A percentile compares a stretch with the other conserved stretches of the same genome.
Conservation (phyloP, 2,329 filamentous ascomycete genomes). For the Scytalidium sp. region DNA sequence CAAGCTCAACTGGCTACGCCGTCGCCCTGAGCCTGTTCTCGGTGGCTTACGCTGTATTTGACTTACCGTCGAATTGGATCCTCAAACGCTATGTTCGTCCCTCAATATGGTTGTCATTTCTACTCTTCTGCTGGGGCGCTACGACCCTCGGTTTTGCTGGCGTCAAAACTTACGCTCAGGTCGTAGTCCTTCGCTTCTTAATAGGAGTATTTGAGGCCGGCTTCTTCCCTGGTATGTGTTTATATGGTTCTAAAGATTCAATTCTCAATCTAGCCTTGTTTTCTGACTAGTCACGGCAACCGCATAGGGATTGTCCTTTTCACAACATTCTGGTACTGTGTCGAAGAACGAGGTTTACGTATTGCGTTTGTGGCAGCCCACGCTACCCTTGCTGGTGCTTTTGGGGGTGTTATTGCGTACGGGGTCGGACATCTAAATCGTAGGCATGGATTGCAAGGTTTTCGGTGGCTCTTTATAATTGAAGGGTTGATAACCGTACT, state of each 20-base stretch:
- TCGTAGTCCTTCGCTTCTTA: conserved; percentile 56
- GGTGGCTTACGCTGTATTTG: conserved; percentile 3
- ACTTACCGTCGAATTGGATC: conserved; percentile 4
- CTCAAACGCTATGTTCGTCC: conserved; percentile 1
- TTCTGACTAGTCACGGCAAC: not conserved
- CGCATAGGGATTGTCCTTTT: conserved; percentile 2
- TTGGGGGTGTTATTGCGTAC: conserved; percentile 2
- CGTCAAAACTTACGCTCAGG: conserved; percentile 44
- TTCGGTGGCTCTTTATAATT: conserved; percentile 9
- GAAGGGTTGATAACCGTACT: conserved; percentile 7
- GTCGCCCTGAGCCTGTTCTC: conserved; percentile 1
- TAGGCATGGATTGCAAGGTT: conserved; percentile 2
- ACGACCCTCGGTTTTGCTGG: conserved; percentile 21
- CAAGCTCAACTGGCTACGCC: not conserved
- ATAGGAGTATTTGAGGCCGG: conserved; percentile 52
- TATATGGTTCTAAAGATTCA: not conserved
- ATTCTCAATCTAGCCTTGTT: too few species aligned
- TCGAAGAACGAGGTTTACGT: conserved; percentile 1
- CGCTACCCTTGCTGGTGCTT: conserved; percentile 2
- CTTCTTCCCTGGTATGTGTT: conserved; percentile 31
- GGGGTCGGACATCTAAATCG: conserved; percentile 3
- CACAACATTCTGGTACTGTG: conserved; percentile 4
- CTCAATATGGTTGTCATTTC: conserved; percentile 3
- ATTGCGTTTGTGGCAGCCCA: conserved; percentile 2
- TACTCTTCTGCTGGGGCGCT: conserved; percentile 6